These are phyloP conservation scores for Termitomyces sp. DNA, from an alignment of 768 basidiomycete genomes.

Conservation along the genomic window DNA sequence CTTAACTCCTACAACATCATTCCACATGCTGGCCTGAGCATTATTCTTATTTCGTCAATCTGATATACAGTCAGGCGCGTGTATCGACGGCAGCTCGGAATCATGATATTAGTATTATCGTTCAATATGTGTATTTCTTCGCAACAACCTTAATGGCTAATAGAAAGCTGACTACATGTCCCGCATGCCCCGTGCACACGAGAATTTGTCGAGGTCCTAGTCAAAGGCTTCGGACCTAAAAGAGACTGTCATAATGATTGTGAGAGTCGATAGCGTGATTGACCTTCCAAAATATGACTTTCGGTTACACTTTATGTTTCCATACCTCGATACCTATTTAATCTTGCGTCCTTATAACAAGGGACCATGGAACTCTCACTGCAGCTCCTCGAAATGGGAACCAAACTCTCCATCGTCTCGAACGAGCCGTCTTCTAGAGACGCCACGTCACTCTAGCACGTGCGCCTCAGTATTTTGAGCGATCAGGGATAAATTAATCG, in stretches of 20 bases:
- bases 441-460: constrained; percentile 42
- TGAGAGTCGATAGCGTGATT: constrained; percentile 31
- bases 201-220: not conserved
- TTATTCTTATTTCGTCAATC: not conserved
- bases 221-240: not conserved
- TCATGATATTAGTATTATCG: not conserved
- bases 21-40: not conserved
- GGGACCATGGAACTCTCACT: not conserved
- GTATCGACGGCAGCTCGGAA: not conserved
- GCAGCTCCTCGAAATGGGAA: not conserved
- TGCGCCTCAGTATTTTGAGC: constrained; percentile 22
- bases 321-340: no score
- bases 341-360: not conserved
- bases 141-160: not conserved
- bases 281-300: not conserved
- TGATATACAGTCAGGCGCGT: not conserved
- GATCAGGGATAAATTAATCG: constrained; percentile 1
- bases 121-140: not conserved
- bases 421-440: not conserved
- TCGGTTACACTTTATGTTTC: not conserved
- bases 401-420: not conserved
- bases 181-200: no score
- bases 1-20: constrained; percentile 3
- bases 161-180: not conserved
- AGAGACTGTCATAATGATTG: constrained; percentile 10